Base-by-base conservation (phyloP, 768 basidiomycete species). In the Collybia sp. region DNA sequence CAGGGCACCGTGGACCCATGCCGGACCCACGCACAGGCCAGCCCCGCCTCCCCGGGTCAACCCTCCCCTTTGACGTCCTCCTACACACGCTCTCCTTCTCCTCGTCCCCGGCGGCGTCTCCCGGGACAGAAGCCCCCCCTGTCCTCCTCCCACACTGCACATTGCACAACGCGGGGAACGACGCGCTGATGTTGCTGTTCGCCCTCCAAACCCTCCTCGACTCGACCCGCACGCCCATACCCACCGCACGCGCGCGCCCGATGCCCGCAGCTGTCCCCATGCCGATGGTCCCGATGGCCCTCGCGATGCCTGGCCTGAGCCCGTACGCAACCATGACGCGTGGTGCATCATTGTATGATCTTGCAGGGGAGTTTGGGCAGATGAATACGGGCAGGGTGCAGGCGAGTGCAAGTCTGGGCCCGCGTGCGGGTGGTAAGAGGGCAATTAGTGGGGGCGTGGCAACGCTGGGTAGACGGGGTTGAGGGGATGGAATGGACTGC, bases 151-250 rank as follows among this genome's bases (percentile, higher is more conserved):
- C 65, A 12, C 62, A 67, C 45, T 79, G 76, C 47, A 58, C 62
- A 12, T 58, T 84, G 48, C 79, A 85, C 59, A 89, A 90, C 55
- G 68, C 88, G n/a, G 88, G 88, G 12, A 92, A 92, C 60, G 83
- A 88, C 50, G 84, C 89, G 3, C 79, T 86, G 55, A 69, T 85
- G 70, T 66, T 69, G 42, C 73, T 92, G 20, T 78, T 85, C 35
- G 78, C 72, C 11, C 68, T 91, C 25, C 88, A 92, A 56, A 68
- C 78, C 54, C 72, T 92, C 33, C 61, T 88, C 11, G 82, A 84
- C 44, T 83, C 81, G 0, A 61, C 63, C 16, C 63, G 25, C 36
- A 40, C n/a, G 37, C 17, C 39, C 10, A 38, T 33, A 32, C 19
- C 37, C 34, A 17, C 32, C 30, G 31, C 5, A 31, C 30, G 12